A percentile compares a stretch with the other conserved stretches of the same genome.
These are phyloP conservation scores for Trametes meyenii DNA, from an alignment of 768 basidiomycete species.

Conservation along the genomic window DNA sequence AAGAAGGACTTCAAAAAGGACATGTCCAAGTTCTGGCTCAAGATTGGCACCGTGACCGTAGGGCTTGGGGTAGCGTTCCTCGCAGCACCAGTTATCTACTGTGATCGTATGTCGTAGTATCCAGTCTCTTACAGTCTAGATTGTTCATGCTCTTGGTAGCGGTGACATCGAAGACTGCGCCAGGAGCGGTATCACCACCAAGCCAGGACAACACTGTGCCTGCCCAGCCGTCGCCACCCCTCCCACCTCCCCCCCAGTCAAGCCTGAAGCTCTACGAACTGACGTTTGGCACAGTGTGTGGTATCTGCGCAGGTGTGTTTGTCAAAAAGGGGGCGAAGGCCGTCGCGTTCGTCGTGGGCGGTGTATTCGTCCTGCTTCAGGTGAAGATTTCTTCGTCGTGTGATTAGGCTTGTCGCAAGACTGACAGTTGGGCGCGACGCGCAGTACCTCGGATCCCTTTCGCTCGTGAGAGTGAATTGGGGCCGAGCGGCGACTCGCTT, in stretches of 20 bases:
- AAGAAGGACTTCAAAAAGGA: background rate
- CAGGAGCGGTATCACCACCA: background rate
- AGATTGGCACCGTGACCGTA: conserved; percentile 40
- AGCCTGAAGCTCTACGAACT: conserved; percentile 80
- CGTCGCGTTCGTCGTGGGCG: conserved; percentile 85
- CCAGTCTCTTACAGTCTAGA: too few species aligned
- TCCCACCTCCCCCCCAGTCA: conserved; percentile 66
- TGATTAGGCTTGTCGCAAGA: background rate
- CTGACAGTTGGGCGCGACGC: background rate
- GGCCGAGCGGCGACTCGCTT: conserved; percentile 61
- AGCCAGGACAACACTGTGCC: conserved; percentile 10
- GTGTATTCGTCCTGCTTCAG: conserved; percentile 89
- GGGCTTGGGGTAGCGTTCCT: conserved; percentile 49
- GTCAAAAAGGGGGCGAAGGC: conserved; percentile 92
- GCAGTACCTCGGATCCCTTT: conserved; percentile 79
- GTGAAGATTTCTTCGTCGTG: conserved; percentile 44
- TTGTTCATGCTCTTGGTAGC: background rate
- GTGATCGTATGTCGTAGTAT: conserved; percentile 50
- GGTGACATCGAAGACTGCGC: conserved; percentile 5
- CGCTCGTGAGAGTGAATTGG: conserved; percentile 85
- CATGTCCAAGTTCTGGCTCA: background rate
- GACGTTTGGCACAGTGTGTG: conserved; percentile 85
- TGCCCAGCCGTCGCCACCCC: conserved; percentile 15
- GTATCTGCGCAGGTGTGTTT: conserved; percentile 90
- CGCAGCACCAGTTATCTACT: conserved; percentile 43